Conservation (phyloP, 2,329 filamentous ascomycete species). For the Aspergillus nomiae region DNA sequence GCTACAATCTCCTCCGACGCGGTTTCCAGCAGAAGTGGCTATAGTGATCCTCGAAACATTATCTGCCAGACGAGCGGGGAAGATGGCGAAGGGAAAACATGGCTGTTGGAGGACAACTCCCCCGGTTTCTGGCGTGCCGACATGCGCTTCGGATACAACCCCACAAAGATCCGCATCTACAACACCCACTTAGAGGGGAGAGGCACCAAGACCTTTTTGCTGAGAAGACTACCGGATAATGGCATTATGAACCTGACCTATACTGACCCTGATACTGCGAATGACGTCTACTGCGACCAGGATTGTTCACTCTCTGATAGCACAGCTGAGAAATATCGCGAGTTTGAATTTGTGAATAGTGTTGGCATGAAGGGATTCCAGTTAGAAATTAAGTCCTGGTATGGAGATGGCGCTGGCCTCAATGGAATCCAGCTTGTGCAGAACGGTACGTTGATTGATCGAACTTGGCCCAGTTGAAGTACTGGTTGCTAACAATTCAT, state of each 20-base stretch:
- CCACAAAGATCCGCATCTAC: constrained; percentile 82
- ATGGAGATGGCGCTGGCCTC: constrained; percentile 81
- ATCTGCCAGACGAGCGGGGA: constrained; percentile 72
- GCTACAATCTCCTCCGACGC: constrained; percentile 71
- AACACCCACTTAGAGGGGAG: constrained; percentile 84
- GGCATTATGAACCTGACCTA: constrained; percentile 98
- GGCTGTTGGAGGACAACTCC: constrained; percentile 74
- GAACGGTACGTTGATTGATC: constrained; percentile 53
- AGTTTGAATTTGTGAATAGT: constrained; percentile 85
- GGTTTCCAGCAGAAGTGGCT: constrained; percentile 63
- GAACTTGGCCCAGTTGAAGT: no score
- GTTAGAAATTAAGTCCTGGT: constrained; percentile 84
- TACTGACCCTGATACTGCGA: constrained; percentile 70
- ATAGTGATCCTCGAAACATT: constrained; percentile 76
- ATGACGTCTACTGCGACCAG: constrained; percentile 72
- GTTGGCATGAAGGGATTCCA: constrained; percentile 88
- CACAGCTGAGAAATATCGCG: constrained; percentile 68
- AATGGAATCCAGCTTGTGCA: constrained; percentile 85
- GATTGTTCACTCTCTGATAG: constrained; percentile 81
- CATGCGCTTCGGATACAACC: constrained; percentile 81
- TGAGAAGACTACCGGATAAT: constrained; percentile 78
- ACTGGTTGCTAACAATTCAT: constrained; percentile 16
- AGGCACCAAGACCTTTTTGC: constrained; percentile 85
- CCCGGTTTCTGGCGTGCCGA: constrained; percentile 81
- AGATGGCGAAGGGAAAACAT: constrained; percentile 75